Conservation (phyloP, 2,329 filamentous ascomycete species). For the Aspergillus puulaauensis region DNA sequence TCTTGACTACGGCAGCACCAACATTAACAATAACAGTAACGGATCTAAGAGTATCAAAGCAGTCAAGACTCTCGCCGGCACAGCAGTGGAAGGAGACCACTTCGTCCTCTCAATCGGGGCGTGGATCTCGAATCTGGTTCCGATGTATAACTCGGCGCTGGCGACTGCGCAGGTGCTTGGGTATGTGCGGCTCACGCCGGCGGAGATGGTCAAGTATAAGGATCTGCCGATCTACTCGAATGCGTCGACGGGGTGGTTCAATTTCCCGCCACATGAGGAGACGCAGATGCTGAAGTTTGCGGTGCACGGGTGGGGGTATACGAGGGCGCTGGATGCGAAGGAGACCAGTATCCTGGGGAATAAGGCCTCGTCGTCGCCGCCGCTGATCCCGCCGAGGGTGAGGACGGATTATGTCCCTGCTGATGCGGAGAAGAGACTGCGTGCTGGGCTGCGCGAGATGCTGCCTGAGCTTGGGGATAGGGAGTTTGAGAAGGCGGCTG, state of each 20-base stretch:
- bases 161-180: neutral
- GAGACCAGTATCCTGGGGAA: neutral
- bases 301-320: neutral
- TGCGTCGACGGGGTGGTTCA: neutral
- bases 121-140: neutral
- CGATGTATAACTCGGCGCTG: neutral
- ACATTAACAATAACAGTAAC: neutral
- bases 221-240: neutral
- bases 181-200: neutral
- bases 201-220: neutral
- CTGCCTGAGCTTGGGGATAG: constrained; percentile 58
- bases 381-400: neutral
- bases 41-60: neutral
- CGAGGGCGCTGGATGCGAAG: neutral
- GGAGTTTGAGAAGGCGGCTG: constrained; percentile 57
- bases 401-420: neutral
- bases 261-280: neutral
- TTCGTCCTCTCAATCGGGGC: neutral
- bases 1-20: neutral
- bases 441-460: constrained; percentile 37
- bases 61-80: neutral
- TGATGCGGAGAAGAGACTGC: neutral
- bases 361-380: neutral
- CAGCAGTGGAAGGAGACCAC: neutral
- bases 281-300: neutral